phyloP scores from a whole-genome alignment of 192 early-diverging fungal species.

The Entophlyctis helioformis region DNA sequence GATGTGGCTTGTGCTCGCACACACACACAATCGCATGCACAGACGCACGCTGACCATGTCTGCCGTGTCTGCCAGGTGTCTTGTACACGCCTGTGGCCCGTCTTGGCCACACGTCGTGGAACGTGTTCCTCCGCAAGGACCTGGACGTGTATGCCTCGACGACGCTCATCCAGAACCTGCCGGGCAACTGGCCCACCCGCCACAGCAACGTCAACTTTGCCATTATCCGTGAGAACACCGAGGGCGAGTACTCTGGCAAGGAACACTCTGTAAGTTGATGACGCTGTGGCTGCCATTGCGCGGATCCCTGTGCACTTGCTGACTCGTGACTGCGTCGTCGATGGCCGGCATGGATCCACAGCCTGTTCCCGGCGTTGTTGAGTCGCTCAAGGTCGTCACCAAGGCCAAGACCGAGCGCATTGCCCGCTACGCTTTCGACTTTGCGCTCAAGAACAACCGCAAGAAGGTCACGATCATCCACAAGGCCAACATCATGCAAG shows the following conservation, averaged over 20 bases:
- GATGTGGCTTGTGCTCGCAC: no score
- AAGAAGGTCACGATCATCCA: constrained; percentile 98
- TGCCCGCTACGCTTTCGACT: constrained; percentile 97
- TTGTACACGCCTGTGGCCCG: constrained; percentile 72
- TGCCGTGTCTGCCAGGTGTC: constrained; percentile 38
- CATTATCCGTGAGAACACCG: constrained; percentile 99
- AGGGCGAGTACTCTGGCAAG: constrained; percentile 98
- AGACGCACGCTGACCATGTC: no score
- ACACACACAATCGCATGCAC: no score
- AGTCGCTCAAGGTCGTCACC: constrained; percentile 97
- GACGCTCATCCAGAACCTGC: constrained; percentile 81
- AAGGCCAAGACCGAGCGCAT: constrained; percentile 97
- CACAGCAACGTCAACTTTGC: constrained; percentile 94
- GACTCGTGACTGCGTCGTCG: neutral
- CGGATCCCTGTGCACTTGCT: neutral
- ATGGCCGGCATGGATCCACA: no score
- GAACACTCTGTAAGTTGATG: constrained; percentile 77
- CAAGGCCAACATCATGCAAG: constrained; percentile 99
- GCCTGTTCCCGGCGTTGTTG: constrained; percentile 95
- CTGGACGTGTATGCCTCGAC: constrained; percentile 97
- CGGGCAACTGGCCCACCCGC: constrained; percentile 65
- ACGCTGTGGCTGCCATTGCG: no score
- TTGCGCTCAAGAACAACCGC: constrained; percentile 90
- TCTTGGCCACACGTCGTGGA: constrained; percentile 86
- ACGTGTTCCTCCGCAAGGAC: constrained; percentile 94